Evolutionary conservation across 2,329 filamentous ascomycete species (phyloP).

Genomic region (Sarocladiaceae sp.): DNA sequence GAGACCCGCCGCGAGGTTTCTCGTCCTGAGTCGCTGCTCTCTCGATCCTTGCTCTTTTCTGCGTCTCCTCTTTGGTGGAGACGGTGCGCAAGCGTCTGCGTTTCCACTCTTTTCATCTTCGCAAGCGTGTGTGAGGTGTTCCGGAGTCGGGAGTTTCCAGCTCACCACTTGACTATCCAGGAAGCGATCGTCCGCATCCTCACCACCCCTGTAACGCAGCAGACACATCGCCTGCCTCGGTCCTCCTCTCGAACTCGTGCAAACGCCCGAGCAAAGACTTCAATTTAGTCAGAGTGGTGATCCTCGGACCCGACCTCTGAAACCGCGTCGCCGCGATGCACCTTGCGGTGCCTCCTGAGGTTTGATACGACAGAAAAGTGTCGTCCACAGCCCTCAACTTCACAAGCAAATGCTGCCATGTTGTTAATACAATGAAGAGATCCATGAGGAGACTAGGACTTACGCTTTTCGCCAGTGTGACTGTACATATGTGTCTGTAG

Average conservation of each 20-base stretch:
- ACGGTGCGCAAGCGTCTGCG: not conserved
- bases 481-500: constrained; percentile 98
- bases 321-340: constrained; percentile 69
- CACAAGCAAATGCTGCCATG: constrained; percentile 77
- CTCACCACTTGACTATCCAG: constrained; percentile 6
- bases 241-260: too few species aligned
- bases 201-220: not conserved
- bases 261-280: not conserved
- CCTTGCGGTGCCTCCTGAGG: constrained; percentile 88
- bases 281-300: constrained; percentile 51
- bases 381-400: constrained; percentile 89
- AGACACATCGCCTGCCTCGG: not conserved
- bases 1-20: not conserved
- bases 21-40: not conserved
- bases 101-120: not conserved
- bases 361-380: constrained; percentile 98
- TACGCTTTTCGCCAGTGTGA: constrained; percentile 97
- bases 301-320: constrained; percentile 62
- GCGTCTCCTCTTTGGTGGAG: not conserved
- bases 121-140: not conserved
- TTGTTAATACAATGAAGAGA: not conserved
- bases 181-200: not conserved
- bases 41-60: not conserved
- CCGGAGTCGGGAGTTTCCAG: not conserved
- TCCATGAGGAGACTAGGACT: too few species aligned